Percentiles rank a stretch among this genome's conserved stretches.
These are phyloP conservation scores for Wilhelminamyces savonicus DNA, from an alignment of 805 yeast species.

Conservation along the genomic window DNA sequence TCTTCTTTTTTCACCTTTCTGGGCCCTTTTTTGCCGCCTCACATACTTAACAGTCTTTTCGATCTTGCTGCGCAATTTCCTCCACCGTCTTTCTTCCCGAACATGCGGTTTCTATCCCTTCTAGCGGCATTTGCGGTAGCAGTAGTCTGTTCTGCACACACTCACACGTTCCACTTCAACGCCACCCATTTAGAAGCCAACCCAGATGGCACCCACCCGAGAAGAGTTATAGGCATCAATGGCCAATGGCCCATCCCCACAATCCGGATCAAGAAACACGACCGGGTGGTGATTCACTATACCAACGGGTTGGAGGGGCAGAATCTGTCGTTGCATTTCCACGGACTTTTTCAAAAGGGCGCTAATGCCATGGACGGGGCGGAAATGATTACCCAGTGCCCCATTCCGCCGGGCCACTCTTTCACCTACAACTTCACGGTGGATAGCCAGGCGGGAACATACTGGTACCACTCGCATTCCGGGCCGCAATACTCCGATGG, in stretches of 20 bases:
- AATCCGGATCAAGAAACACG: conserved; percentile 31
- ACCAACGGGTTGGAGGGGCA: conserved; percentile 26
- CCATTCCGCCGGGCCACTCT: conserved; percentile 33
- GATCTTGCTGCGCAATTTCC: too few species aligned
- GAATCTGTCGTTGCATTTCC: conserved; percentile 39
- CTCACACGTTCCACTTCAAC: conserved; percentile 31
- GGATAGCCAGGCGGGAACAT: conserved; percentile 22
- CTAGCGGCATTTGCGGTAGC: conserved; percentile 2
- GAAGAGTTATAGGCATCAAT: conserved; percentile 57
- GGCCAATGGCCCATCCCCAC: conserved; percentile 39
- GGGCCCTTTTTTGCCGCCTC: too few species aligned
- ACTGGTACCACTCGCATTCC: conserved; percentile 77
- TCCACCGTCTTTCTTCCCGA: too few species aligned
- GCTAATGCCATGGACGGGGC: conserved; percentile 40
- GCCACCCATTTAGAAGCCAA: conserved; percentile 36
- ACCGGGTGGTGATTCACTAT: conserved; percentile 32
- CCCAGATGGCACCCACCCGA: conserved; percentile 50
- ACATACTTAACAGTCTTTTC: too few species aligned
- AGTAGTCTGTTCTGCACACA: conserved; percentile 11
- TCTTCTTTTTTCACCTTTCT: too few species aligned
- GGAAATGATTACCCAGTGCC: conserved; percentile 41
- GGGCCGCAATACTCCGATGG: conserved; percentile 80
- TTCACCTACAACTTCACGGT: conserved; percentile 36
- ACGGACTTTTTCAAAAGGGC: conserved; percentile 37
- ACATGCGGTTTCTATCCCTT: too few species aligned